Conservation (phyloP, 371 early-diverging fungal species). For the Entomophthora muscae region DNA sequence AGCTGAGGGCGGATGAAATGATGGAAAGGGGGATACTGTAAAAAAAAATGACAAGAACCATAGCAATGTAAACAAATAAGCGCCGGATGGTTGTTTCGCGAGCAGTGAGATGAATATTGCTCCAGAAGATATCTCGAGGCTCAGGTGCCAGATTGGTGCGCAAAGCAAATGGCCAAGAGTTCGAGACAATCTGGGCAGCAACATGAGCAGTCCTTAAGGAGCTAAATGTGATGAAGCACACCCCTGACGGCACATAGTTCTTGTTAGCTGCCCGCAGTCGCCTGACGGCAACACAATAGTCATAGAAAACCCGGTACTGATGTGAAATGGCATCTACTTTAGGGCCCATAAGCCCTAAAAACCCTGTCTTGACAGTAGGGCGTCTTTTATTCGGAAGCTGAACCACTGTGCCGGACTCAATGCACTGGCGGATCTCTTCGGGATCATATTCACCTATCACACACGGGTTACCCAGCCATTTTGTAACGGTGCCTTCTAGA, state of each 20-base stretch:
- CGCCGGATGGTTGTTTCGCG: conserved; percentile 25
- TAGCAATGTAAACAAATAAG: conserved; percentile 27
- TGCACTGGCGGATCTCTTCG: not conserved
- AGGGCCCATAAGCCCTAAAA: conserved; percentile 16
- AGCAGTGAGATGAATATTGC: conserved; percentile 42
- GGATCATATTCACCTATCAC: conserved; percentile 14
- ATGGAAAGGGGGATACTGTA: conserved; percentile 47
- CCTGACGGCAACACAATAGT: conserved; percentile 19
- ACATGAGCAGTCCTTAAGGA: conserved; percentile 15
- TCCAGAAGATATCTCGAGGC: conserved; percentile 82
- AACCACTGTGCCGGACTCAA: conserved; percentile 7
- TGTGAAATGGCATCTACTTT: conserved; percentile 18
- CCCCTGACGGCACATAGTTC: conserved; percentile 14
- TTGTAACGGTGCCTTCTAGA: conserved; percentile 13
- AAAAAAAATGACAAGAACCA: conserved; percentile 41
- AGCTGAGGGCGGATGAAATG: conserved; percentile 52
- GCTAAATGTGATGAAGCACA: conserved; percentile 40
- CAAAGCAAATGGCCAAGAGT: conserved; percentile 25
- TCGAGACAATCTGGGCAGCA: conserved; percentile 8
- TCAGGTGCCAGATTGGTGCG: conserved; percentile 66
- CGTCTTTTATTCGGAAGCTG: not conserved
- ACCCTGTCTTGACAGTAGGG: conserved; percentile 15
- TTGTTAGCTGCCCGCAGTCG: not conserved
- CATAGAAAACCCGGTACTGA: conserved; percentile 14
- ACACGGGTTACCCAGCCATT: conserved; percentile 10